Evolutionary conservation across 106 monocot species (phyloP).

Genomic region (Platanthera guangdongensis): DNA sequence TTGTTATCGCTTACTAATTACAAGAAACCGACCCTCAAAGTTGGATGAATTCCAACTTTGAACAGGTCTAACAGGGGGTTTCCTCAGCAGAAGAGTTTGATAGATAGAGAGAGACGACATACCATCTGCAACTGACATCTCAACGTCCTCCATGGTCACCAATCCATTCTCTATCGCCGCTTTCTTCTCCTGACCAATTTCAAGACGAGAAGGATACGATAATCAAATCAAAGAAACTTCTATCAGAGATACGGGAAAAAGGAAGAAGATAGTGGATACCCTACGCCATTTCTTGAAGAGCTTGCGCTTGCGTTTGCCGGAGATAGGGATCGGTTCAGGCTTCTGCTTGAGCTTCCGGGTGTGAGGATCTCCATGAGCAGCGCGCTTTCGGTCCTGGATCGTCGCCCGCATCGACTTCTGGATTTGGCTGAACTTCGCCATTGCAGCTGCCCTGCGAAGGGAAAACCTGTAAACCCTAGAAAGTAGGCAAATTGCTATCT

Average conservation of each 20-base stretch:
- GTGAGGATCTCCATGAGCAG: constrained; percentile 40
- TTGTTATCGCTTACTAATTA: too few relatives aligned
- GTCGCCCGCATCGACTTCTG: constrained; percentile 44
- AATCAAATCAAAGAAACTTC: not conserved
- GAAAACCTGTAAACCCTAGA: constrained; percentile 13
- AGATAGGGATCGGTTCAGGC: constrained; percentile 33
- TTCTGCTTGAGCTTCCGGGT: constrained; percentile 65
- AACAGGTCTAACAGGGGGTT: too few relatives aligned
- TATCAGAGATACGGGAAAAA: not conserved
- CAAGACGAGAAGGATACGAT: not conserved
- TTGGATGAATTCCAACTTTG: too few relatives aligned
- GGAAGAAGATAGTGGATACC: constrained; percentile 17
- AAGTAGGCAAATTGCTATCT: too few relatives aligned
- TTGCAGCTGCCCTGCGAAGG: constrained; percentile 7
- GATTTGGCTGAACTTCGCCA: constrained; percentile 55
- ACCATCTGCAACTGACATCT: constrained; percentile 79
- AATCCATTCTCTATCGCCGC: constrained; percentile 57
- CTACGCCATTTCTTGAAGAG: constrained; percentile 73
- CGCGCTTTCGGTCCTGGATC: constrained; percentile 56
- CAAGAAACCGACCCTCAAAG: too few relatives aligned
- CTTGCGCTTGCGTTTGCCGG: constrained; percentile 88
- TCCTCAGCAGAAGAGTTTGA: too few relatives aligned
- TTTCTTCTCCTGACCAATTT: constrained; percentile 61
- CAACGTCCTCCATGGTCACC: constrained; percentile 73
- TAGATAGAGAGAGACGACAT: not conserved